Evolutionary conservation across 75 land plant genomes (phyloP).

Genomic region (Isoetes taiwanensis): DNA sequence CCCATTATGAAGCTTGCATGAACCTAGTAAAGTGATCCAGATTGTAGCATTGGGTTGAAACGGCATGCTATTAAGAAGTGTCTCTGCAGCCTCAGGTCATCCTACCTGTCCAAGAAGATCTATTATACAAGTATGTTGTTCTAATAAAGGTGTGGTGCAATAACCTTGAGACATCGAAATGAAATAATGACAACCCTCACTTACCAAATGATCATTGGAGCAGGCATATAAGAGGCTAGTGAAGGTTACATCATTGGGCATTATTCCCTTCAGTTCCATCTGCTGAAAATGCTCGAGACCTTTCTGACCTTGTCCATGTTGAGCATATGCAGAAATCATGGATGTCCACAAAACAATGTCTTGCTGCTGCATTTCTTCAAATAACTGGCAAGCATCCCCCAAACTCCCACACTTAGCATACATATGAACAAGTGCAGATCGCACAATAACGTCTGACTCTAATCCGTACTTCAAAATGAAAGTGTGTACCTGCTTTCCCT

Average conservation of each 20-base stretch:
- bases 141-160: not conserved
- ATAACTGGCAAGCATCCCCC: not conserved
- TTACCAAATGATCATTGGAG: not conserved
- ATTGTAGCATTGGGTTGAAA: not conserved
- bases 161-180: no score
- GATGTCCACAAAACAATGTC: not conserved
- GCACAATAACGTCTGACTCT: not conserved
- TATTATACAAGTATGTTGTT: constrained; percentile 9
- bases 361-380: not conserved
- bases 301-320: not conserved
- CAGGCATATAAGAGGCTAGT: not conserved
- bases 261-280: not conserved
- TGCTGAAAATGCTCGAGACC: not conserved
- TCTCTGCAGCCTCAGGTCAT: constrained; percentile 4
- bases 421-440: constrained; percentile 1
- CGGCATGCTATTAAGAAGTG: not conserved
- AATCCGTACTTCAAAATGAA: not conserved
- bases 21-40: not conserved
- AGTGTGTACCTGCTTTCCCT: not conserved
- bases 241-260: not conserved
- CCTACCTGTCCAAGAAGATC: constrained; percentile 8
- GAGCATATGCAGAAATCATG: not conserved
- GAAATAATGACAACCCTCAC: no score
- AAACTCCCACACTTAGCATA: constrained; percentile 2
- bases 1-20: not conserved